Conservation (phyloP, 441 rosid genomes). For the Populus hybrid region DNA sequence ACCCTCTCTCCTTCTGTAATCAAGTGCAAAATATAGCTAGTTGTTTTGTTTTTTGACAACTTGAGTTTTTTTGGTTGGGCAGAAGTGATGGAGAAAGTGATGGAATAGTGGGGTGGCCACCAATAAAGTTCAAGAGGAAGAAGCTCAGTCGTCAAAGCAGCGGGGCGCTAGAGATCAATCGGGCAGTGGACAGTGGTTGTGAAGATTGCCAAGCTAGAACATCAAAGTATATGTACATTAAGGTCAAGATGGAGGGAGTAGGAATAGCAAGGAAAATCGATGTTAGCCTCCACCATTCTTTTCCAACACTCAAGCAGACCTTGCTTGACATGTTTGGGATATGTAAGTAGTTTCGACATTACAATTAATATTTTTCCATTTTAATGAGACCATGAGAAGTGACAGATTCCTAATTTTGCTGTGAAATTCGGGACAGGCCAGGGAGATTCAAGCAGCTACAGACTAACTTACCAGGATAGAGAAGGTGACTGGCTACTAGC, state of each 20-base stretch:
- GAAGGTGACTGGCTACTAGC: conserved; percentile 56
- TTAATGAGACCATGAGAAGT: not conserved
- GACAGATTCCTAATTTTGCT: not conserved
- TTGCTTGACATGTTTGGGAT: conserved; percentile 52
- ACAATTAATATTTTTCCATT: not conserved
- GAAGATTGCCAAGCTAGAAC: conserved; percentile 10
- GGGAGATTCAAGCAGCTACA: conserved; percentile 32
- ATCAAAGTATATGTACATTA: conserved; percentile 50
- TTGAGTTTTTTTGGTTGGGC: not conserved
- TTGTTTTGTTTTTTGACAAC: not conserved
- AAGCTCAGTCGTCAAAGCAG: conserved; percentile 16
- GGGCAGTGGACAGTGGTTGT: conserved; percentile 20
- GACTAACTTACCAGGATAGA: conserved; percentile 41
- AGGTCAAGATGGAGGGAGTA: conserved; percentile 74
- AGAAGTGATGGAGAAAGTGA: conserved; percentile 27
- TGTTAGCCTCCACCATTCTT: conserved; percentile 39
- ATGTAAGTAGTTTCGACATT: conserved; percentile 17
- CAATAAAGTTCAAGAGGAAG: conserved; percentile 37
- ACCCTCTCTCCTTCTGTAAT: not conserved
- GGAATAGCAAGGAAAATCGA: conserved; percentile 65
- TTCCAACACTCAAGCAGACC: conserved; percentile 37
- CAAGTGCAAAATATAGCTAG: not conserved
- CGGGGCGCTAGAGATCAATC: conserved; percentile 2
- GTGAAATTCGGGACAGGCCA: conserved; percentile 23
- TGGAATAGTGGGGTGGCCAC: conserved; percentile 57